Conservation (phyloP, 1,139 yeast species). For the Pichia sp. region DNA sequence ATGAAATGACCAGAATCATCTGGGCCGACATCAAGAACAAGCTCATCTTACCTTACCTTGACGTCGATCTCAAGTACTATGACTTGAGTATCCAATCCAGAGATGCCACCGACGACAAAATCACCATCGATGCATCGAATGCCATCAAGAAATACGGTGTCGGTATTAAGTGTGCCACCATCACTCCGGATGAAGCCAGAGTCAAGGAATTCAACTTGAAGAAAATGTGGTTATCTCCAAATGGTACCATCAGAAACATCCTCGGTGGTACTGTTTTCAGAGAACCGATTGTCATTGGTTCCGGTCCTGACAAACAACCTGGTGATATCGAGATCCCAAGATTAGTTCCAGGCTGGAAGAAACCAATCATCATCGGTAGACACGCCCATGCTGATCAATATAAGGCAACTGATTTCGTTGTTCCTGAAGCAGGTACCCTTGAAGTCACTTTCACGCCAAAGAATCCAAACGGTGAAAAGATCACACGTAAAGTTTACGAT, state of each 20-base stretch:
- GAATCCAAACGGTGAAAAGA: conserved; percentile 52
- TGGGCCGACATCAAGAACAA: conserved; percentile 84
- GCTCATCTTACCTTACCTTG: conserved; percentile 80
- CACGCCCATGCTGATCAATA: conserved; percentile 98
- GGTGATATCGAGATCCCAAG: conserved; percentile 68
- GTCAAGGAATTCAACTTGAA: conserved; percentile 86
- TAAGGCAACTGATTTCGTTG: conserved; percentile 82
- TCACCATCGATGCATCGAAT: conserved; percentile 85
- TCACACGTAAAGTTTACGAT: conserved; percentile 61
- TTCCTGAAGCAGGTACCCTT: conserved; percentile 77
- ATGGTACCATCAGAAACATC: conserved; percentile 94
- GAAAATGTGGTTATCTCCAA: conserved; percentile 97
- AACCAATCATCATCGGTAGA: conserved; percentile 95
- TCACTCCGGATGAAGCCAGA: conserved; percentile 97
- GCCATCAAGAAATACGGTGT: conserved; percentile 89
- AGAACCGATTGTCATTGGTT: conserved; percentile 86
- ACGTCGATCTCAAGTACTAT: conserved; percentile 87
- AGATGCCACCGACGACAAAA: conserved; percentile 84
- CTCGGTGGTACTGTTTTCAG: conserved; percentile 96
- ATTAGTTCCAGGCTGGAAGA: conserved; percentile 89
- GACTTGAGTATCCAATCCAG: conserved; percentile 85
- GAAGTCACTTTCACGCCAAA: conserved; percentile 77
- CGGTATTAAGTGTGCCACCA: conserved; percentile 96
- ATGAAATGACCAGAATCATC: conserved; percentile 92
- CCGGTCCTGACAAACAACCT: conserved; percentile 23